phyloP scores from a whole-genome alignment of 495 filamentous ascomycete species.

The Tuber indicum region DNA sequence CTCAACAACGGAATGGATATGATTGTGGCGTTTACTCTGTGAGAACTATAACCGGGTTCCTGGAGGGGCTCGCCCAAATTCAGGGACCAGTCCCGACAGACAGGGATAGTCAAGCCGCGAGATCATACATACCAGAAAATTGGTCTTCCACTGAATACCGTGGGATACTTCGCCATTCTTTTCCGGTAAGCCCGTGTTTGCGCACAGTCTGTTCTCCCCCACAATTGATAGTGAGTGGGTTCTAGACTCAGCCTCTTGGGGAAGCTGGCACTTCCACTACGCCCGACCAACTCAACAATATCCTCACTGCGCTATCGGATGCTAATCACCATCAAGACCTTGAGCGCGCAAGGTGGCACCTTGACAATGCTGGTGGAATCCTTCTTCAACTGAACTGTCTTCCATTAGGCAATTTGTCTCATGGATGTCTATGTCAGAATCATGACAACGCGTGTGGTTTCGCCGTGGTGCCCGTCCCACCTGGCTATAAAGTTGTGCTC shows the following conservation, averaged over 20 bases:
- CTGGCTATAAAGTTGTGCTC: slow-evolving; percentile 13
- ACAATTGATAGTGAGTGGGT: background rate
- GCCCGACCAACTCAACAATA: background rate
- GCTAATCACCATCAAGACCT: background rate
- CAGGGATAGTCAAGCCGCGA: background rate
- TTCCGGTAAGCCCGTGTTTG: background rate
- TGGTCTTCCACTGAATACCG: background rate
- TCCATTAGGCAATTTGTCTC: background rate
- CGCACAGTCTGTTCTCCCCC: background rate
- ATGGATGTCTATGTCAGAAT: background rate
- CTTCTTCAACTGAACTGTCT: slow-evolving; percentile 6
- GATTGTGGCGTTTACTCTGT: slow-evolving; percentile 21
- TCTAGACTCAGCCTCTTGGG: background rate
- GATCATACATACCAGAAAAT: background rate
- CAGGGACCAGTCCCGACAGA: background rate
- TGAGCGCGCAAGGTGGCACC: slow-evolving; percentile 20
- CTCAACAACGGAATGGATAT: slow-evolving; percentile 7
- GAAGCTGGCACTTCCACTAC: background rate
- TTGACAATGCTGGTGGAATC: slow-evolving; percentile 27
- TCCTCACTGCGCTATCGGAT: background rate
- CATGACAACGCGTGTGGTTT: slow-evolving; percentile 1
- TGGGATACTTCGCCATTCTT: background rate
- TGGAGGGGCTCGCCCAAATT: background rate
- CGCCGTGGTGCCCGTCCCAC: slow-evolving; percentile 15
- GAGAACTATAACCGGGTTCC: slow-evolving; percentile 3